These are phyloP conservation scores for Termitomyces titanicus DNA, from an alignment of 768 basidiomycete genomes.

Conservation along the genomic window DNA sequence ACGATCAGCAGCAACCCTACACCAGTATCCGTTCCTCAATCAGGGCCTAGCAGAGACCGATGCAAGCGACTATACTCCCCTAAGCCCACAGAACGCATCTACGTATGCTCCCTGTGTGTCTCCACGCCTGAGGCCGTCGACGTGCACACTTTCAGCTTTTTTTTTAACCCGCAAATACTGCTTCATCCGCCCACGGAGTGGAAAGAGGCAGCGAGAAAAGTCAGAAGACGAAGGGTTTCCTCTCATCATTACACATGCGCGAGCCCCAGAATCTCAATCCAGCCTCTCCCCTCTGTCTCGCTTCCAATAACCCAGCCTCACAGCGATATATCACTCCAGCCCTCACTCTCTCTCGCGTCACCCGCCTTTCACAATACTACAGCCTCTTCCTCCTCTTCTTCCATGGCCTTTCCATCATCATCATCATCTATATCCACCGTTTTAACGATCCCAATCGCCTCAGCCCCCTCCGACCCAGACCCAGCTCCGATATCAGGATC, in stretches of 20 bases:
- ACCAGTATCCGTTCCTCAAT: slow-evolving; percentile 36
- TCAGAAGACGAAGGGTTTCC: neutral
- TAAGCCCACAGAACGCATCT: slow-evolving; percentile 43
- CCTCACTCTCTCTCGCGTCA: neutral
- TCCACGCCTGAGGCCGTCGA: slow-evolving; percentile 35
- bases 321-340: neutral
- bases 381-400: neutral
- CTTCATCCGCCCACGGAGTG: slow-evolving; percentile 20
- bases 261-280: neutral
- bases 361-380: neutral
- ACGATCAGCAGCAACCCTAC: slow-evolving; percentile 51
- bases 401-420: no score
- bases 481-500: neutral
- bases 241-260: no score
- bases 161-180: slow-evolving; percentile 42
- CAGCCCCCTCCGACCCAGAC: neutral
- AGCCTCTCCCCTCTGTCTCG: neutral
- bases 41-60: slow-evolving; percentile 8
- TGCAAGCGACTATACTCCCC: slow-evolving; percentile 40
- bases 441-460: neutral
- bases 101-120: slow-evolving; percentile 46
- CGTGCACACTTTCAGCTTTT: slow-evolving; percentile 48
- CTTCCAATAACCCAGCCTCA: neutral
- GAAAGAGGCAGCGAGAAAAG: slow-evolving; percentile 5
- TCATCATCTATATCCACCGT: neutral